These are phyloP conservation scores for Metschnikowia colocasiae DNA, from an alignment of 805 yeast species.

Conservation along the genomic window DNA sequence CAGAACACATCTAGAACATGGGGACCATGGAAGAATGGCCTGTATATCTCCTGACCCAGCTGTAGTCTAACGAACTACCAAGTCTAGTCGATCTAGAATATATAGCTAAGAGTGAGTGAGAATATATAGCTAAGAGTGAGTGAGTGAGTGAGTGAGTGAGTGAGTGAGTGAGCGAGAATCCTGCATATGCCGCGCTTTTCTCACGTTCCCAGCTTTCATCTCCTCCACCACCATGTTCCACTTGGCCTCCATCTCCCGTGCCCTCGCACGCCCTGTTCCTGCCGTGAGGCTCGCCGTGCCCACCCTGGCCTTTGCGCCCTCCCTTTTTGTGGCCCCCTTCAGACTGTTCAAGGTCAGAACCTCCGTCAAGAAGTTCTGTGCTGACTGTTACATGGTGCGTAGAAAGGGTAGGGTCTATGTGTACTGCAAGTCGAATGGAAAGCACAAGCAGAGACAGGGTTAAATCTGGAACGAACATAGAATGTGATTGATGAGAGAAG, in stretches of 20 bases:
- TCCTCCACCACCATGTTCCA: conserved; percentile 11
- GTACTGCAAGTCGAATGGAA: conserved; percentile 87
- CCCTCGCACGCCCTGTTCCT: conserved; percentile 13
- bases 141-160: too few species aligned
- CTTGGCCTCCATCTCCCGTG: conserved; percentile 15
- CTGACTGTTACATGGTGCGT: conserved; percentile 84
- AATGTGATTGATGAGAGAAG: neutral
- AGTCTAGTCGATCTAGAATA: too few species aligned
- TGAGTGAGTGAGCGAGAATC: too few species aligned
- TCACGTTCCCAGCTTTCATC: neutral
- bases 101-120: too few species aligned
- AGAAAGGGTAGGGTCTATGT: conserved; percentile 94
- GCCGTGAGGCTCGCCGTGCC: conserved; percentile 5
- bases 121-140: neutral
- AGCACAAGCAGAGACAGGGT: conserved; percentile 31
- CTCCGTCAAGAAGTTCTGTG: conserved; percentile 89
- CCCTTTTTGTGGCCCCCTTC: conserved; percentile 13
- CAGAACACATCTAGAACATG: too few species aligned
- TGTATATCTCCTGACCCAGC: too few species aligned
- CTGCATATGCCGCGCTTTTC: neutral
- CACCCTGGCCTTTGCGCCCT: conserved; percentile 7
- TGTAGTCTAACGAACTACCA: too few species aligned
- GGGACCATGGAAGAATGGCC: too few species aligned
- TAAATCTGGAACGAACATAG: neutral
- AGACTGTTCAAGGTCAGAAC: conserved; percentile 89